These are phyloP conservation scores for Populus trichocarpa DNA, from an alignment of 441 rosid species.

Conservation along the genomic window DNA sequence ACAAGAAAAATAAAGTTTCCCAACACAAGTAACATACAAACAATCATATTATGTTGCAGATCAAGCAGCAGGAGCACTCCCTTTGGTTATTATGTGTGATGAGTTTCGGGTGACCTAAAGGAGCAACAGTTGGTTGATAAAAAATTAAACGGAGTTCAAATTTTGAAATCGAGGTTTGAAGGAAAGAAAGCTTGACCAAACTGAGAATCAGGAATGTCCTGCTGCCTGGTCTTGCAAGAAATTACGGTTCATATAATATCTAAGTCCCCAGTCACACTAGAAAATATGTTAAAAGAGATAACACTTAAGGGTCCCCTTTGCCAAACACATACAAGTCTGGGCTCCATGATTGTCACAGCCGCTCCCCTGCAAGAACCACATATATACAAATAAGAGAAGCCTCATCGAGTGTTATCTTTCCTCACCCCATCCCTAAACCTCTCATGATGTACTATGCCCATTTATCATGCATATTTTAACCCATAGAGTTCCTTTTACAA, in stretches of 20 bases:
- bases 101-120: not conserved
- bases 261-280: slow-evolving; percentile 45
- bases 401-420: slow-evolving; percentile 61
- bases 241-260: slow-evolving; percentile 8
- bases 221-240: not conserved
- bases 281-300: slow-evolving; percentile 32
- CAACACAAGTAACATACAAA: not conserved
- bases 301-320: slow-evolving; percentile 47
- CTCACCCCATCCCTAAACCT: slow-evolving; percentile 48
- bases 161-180: not conserved
- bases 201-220: not conserved
- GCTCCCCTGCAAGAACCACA: slow-evolving; percentile 99
- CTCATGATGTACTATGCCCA: slow-evolving; percentile 40
- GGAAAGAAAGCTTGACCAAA: not conserved
- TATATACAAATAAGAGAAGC: slow-evolving; percentile 95
- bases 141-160: not conserved
- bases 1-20: not conserved
- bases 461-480: slow-evolving; percentile 40
- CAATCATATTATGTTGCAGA: not conserved
- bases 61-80: not conserved
- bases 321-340: slow-evolving; percentile 95
- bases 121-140: not conserved
- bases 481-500: slow-evolving; percentile 21
- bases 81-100: not conserved
- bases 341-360: slow-evolving; percentile 89